phyloP scores from a whole-genome alignment of 2,329 filamentous ascomycete genomes.

The Blumeriella jaapii region DNA sequence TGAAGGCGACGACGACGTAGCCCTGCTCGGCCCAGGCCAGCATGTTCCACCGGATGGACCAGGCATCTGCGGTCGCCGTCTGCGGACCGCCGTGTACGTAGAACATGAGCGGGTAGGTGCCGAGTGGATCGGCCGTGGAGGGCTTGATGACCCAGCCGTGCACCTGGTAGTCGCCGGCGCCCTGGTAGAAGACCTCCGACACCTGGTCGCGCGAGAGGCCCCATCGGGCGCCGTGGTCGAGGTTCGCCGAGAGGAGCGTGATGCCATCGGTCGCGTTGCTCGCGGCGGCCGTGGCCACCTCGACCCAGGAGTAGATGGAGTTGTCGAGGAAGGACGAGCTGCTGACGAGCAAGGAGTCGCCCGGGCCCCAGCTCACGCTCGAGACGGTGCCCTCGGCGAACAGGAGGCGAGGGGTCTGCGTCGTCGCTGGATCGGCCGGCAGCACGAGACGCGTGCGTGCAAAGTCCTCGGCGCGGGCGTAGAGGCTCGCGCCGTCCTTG shows the following conservation, averaged over 20 bases:
- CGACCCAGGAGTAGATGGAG: slow-evolving; percentile 48
- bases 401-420: slow-evolving; percentile 8
- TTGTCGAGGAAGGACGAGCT: slow-evolving; percentile 57
- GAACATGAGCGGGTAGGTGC: slow-evolving; percentile 15
- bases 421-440: slow-evolving; percentile 34
- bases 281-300: slow-evolving; percentile 10
- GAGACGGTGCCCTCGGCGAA: slow-evolving; percentile 10
- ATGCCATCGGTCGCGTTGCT: slow-evolving; percentile 16
- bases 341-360: slow-evolving; percentile 41
- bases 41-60: slow-evolving; percentile 76
- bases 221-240: slow-evolving; percentile 11
- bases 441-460: slow-evolving; percentile 48
- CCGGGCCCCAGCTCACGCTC: slow-evolving; percentile 24
- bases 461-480: slow-evolving; percentile 56
- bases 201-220: slow-evolving; percentile 17
- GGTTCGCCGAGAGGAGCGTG: slow-evolving; percentile 14
- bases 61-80: slow-evolving; percentile 61
- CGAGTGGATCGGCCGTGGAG: slow-evolving; percentile 5
- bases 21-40: slow-evolving; percentile 77
- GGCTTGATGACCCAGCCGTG: slow-evolving; percentile 18
- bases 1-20: slow-evolving; percentile 68
- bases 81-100: slow-evolving; percentile 68
- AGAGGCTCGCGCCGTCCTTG: slow-evolving; percentile 47
- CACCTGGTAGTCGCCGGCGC: slow-evolving; percentile 16
- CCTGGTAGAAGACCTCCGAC: slow-evolving; percentile 19